Evolutionary conservation across 2,329 filamentous ascomycete species (phyloP).

Genomic region (Chrysoporthe puriensis): DNA sequence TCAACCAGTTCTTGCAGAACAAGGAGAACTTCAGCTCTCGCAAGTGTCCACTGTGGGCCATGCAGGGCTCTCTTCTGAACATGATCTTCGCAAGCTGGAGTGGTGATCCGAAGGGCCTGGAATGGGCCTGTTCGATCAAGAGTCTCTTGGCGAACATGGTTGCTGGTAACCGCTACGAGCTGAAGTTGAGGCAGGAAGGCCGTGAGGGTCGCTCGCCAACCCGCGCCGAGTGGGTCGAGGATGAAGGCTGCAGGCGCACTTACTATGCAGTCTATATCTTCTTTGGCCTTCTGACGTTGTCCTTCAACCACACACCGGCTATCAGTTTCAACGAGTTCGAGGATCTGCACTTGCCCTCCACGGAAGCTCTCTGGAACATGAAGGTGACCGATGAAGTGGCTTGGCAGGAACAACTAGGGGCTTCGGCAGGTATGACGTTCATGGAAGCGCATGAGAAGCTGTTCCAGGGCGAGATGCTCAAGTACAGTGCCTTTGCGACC

Average conservation of each 20-base stretch:
- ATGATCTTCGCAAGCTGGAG: slow-evolving; percentile 99
- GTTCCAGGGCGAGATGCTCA: slow-evolving; percentile 87
- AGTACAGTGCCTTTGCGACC: slow-evolving; percentile 95
- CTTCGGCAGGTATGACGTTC: slow-evolving; percentile 79
- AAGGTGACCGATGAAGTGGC: slow-evolving; percentile 74
- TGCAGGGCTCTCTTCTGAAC: slow-evolving; percentile 95
- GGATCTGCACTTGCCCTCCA: slow-evolving; percentile 86
- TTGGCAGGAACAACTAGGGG: slow-evolving; percentile 81
- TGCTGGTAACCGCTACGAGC: slow-evolving; percentile 91
- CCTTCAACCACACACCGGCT: slow-evolving; percentile 96
- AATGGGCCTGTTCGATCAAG: slow-evolving; percentile 99
- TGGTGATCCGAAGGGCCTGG: slow-evolving; percentile 92
- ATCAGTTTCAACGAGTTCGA: slow-evolving; percentile 99
- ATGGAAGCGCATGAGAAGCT: slow-evolving; percentile 93
- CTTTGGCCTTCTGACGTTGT: slow-evolving; percentile 91
- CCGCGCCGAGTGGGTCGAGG: slow-evolving; percentile 91
- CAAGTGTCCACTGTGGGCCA: slow-evolving; percentile 96
- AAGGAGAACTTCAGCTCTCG: slow-evolving; percentile 98
- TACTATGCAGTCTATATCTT: slow-evolving; percentile 99
- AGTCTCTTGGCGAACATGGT: slow-evolving; percentile 98
- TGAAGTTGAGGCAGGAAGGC: slow-evolving; percentile 89
- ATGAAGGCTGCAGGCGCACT: slow-evolving; percentile 93
- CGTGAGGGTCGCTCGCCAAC: slow-evolving; percentile 76
- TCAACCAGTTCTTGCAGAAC: slow-evolving; percentile 96
- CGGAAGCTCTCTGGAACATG: slow-evolving; percentile 92